These are phyloP conservation scores for Paramecium sexaurelia DNA, from an alignment of 73 alveolate species.

Conservation along the genomic window DNA sequence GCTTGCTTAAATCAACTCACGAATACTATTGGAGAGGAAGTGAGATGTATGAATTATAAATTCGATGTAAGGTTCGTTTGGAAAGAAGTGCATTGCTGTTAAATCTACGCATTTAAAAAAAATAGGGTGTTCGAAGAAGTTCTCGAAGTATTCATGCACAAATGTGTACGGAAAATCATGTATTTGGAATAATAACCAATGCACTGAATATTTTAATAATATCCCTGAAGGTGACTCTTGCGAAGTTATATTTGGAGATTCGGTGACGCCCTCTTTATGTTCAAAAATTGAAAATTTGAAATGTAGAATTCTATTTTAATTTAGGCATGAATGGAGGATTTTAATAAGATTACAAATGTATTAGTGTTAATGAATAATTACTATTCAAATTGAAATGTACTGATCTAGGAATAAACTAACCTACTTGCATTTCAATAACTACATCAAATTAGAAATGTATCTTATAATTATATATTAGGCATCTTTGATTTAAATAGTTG, in stretches of 20 bases:
- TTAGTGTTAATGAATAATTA: not conserved
- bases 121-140: not conserved
- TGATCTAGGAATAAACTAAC: not conserved
- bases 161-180: not conserved
- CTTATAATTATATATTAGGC: not conserved
- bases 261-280: constrained; percentile 3
- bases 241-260: not conserved
- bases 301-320: not conserved
- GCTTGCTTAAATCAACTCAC: constrained; percentile 27
- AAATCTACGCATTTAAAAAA: not conserved
- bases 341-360: not conserved
- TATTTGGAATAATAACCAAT: not conserved
- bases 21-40: not conserved
- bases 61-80: not conserved
- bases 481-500: not conserved
- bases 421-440: not conserved
- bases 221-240: not conserved
- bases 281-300: not conserved
- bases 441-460: not conserved
- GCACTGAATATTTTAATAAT: not conserved
- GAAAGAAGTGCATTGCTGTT: not conserved
- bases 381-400: not conserved
- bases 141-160: constrained; percentile 6
- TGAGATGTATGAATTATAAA: not conserved
- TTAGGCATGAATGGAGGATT: constrained; percentile 1